A percentile compares a stretch with the other conserved stretches of the same genome.
Conservation (phyloP, 768 basidiomycete genomes). For the Boletus rufocinnamomeus region DNA sequence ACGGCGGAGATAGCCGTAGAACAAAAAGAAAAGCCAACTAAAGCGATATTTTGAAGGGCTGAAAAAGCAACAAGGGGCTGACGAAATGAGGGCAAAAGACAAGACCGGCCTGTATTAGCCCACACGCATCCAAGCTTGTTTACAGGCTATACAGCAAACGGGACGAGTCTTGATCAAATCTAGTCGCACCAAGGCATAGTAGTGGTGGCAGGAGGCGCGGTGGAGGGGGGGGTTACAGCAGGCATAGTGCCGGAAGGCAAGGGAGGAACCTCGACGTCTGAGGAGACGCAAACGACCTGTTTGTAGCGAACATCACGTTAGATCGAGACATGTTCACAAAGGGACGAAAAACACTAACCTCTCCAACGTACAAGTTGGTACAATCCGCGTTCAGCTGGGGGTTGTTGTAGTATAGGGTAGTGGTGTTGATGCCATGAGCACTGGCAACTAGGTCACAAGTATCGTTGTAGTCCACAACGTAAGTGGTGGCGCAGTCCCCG, state of each 20-base stretch:
- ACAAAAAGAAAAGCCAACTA: conserved; percentile 6
- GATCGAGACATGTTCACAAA: background rate
- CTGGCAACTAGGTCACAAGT: conserved; percentile 54
- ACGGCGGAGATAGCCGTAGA: background rate
- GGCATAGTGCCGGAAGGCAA: conserved; percentile 38
- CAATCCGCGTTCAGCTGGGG: conserved; percentile 62
- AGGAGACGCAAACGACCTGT: conserved; percentile 57
- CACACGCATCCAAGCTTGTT: conserved; percentile 9
- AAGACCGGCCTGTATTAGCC: conserved; percentile 30
- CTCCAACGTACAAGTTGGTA: conserved; percentile 72
- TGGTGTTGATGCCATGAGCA: conserved; percentile 46
- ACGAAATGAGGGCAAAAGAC: conserved; percentile 19
- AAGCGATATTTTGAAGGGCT: background rate
- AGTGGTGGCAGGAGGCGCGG: conserved; percentile 26
- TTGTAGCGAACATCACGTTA: background rate
- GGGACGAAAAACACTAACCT: conserved; percentile 49
- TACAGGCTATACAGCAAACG: background rate
- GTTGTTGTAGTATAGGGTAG: conserved; percentile 67
- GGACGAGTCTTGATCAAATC: background rate
- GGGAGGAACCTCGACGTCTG: conserved; percentile 45
- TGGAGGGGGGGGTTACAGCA: conserved; percentile 35
- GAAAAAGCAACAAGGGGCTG: background rate
- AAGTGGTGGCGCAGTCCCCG: conserved; percentile 63
- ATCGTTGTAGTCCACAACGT: conserved; percentile 58
- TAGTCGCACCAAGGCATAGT: conserved; percentile 57